Conservation (phyloP, 768 basidiomycete species). For the Trametes elegans region DNA sequence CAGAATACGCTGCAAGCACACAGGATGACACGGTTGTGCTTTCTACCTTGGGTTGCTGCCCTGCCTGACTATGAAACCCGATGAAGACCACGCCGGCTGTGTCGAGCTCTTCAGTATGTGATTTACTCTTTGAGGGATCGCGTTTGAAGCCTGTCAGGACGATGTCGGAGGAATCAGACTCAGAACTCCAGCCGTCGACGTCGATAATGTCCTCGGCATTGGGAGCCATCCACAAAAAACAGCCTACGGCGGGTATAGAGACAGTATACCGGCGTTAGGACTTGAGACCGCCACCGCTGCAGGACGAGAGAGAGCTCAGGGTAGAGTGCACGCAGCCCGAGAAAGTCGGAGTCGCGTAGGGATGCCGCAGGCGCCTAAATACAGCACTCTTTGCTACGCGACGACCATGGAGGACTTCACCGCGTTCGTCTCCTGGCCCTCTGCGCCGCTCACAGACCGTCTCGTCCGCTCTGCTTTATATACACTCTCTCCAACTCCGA, state of each 20-base stretch:
- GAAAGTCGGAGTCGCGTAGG: not conserved
- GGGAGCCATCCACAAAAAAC: not conserved
- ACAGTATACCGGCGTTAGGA: not conserved
- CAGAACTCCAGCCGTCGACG: not conserved
- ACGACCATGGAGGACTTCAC: slow-evolving; percentile 20
- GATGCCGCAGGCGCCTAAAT: not conserved
- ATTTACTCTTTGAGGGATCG: not conserved
- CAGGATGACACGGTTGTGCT: not conserved
- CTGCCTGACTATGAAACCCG: not conserved
- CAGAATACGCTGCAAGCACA: not conserved
- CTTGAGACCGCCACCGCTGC: not conserved
- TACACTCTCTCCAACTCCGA: slow-evolving; percentile 28
- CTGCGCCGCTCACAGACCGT: slow-evolving; percentile 50
- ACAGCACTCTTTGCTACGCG: not conserved
- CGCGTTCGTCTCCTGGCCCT: slow-evolving; percentile 52
- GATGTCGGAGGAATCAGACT: slow-evolving; percentile 7
- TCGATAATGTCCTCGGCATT: not conserved
- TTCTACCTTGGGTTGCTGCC: not conserved
- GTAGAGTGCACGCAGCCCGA: not conserved
- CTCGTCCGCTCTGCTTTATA: slow-evolving; percentile 46
- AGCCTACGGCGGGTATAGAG: not conserved
- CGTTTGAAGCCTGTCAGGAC: slow-evolving; percentile 6
- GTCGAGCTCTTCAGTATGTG: not conserved
- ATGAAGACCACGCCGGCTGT: not conserved
- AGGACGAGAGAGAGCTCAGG: not conserved